phyloP scores from a whole-genome alignment of 2,329 filamentous ascomycete genomes.

The Drechslera avenae region DNA sequence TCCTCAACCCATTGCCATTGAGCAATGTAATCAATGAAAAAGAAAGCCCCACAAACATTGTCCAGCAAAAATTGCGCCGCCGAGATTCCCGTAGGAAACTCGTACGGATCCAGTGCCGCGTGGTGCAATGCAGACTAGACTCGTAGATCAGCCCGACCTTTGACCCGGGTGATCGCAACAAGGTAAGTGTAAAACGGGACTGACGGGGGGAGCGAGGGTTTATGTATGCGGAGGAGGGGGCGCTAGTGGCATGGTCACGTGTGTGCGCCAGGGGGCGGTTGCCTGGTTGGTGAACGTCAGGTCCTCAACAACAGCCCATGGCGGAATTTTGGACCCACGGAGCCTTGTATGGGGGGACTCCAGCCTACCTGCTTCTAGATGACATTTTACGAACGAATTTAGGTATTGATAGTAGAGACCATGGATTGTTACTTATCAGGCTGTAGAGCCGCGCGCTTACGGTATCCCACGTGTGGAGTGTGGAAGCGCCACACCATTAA shows the following conservation, averaged over 20 bases:
- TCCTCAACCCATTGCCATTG: slow-evolving; percentile 44
- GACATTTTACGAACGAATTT: not conserved
- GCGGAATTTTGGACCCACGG: not conserved
- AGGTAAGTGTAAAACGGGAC: slow-evolving; percentile 34
- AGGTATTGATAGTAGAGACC: too few relatives aligned
- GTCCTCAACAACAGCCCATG: not conserved
- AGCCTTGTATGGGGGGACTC: not conserved
- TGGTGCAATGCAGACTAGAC: slow-evolving; percentile 47
- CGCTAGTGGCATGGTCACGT: not conserved
- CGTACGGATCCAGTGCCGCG: slow-evolving; percentile 40
- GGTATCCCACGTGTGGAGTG: not conserved
- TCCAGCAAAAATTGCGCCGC: slow-evolving; percentile 41
- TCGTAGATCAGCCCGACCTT: slow-evolving; percentile 34
- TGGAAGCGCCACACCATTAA: too few relatives aligned
- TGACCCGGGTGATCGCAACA: slow-evolving; percentile 42
- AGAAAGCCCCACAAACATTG: slow-evolving; percentile 5
- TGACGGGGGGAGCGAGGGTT: not conserved
- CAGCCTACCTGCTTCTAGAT: not conserved
- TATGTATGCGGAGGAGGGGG: not conserved
- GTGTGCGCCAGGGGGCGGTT: not conserved
- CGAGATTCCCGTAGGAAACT: slow-evolving; percentile 45
- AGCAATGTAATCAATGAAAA: slow-evolving; percentile 48
- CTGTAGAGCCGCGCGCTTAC: not conserved
- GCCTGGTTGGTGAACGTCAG: not conserved
- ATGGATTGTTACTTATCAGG: too few relatives aligned